Base-by-base conservation (phyloP, 2,329 filamentous ascomycete genomes). In the Podosphaera xanthii region DNA sequence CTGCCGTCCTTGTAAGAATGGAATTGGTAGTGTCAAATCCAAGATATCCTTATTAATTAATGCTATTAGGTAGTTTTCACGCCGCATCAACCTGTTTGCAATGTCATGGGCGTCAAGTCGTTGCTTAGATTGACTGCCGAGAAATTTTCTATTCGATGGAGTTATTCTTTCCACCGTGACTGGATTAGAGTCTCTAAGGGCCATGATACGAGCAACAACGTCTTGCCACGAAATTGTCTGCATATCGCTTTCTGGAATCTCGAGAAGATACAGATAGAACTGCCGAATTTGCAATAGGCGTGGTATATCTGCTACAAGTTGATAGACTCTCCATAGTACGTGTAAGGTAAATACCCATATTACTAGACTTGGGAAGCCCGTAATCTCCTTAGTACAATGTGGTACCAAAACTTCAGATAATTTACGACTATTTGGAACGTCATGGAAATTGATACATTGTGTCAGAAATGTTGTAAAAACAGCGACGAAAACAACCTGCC, bases 31-130 rank as follows among this genome's bases (percentile, higher is more conserved):
- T 0, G 86, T 89, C 53, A 97, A 75, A 68, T 98, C 84, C 49
- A 98, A 72, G 44, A 97, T 81, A 62, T 97, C 92, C 70, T 98
- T 97, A 75, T 98, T 98, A 73, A 97, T 88, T 66, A 98, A 76
- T 3, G 92, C 92, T 66, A 98, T 96, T 62, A 96, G 79, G 66
- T 96, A 98, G 67, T 98, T 98, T 63, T 96, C 91, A 67, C 87
- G 86, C 61, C 92, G 84, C 92, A 98, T 97, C 53, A 98, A 73
- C 38, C 92, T 82, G 68, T 97, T 98, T 5, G 92, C 92, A 69
- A 98, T 97, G 67, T 96, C 92, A 66, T 96, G 88, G 9, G 92
- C 92, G 71, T 96, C 92, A 65, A 98, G 83, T 62, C 91, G 80
- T 71, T 97, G 88, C 70, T 96, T 94, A 31, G 88, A 94, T 68